A percentile compares a stretch with the other conserved stretches of the same genome.
phyloP scores from a whole-genome alignment of 2,329 filamentous ascomycete species.

The Apiospora koreana region DNA sequence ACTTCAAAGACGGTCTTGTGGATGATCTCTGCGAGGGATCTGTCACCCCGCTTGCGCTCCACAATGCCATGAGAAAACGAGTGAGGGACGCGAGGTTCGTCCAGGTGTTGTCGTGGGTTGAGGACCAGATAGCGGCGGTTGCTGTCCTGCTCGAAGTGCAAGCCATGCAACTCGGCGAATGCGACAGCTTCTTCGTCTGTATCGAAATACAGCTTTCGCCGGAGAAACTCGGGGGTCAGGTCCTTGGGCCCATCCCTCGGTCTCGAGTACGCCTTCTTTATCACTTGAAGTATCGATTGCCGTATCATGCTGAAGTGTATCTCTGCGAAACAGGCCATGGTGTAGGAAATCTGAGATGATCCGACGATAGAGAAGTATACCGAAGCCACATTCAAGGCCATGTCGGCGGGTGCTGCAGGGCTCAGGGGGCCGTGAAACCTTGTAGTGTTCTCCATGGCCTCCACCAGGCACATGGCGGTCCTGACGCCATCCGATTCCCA shows the following conservation, averaged over 20 bases:
- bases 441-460: slow-evolving; percentile 60
- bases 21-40: slow-evolving; percentile 55
- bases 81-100: slow-evolving; percentile 54
- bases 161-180: slow-evolving; percentile 61
- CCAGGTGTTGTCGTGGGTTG: slow-evolving; percentile 43
- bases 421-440: slow-evolving; percentile 59
- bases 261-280: slow-evolving; percentile 57
- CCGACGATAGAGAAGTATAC: slow-evolving; percentile 63
- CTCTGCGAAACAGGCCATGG: slow-evolving; percentile 70
- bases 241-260: slow-evolving; percentile 60
- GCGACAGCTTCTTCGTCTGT: slow-evolving; percentile 65
- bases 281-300: slow-evolving; percentile 55
- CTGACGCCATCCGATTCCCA: slow-evolving; percentile 62
- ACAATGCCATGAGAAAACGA: slow-evolving; percentile 58
- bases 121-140: slow-evolving; percentile 44
- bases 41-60: slow-evolving; percentile 58
- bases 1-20: slow-evolving; percentile 52
- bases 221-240: slow-evolving; percentile 57
- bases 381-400: slow-evolving; percentile 50
- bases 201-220: slow-evolving; percentile 66
- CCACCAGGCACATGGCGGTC: slow-evolving; percentile 61
- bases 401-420: slow-evolving; percentile 47
- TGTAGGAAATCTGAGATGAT: slow-evolving; percentile 60
- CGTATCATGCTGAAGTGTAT: slow-evolving; percentile 66
- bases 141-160: slow-evolving; percentile 49